These are phyloP conservation scores for Claviceps monticola DNA, from an alignment of 2,329 filamentous ascomycete species.

Conservation along the genomic window DNA sequence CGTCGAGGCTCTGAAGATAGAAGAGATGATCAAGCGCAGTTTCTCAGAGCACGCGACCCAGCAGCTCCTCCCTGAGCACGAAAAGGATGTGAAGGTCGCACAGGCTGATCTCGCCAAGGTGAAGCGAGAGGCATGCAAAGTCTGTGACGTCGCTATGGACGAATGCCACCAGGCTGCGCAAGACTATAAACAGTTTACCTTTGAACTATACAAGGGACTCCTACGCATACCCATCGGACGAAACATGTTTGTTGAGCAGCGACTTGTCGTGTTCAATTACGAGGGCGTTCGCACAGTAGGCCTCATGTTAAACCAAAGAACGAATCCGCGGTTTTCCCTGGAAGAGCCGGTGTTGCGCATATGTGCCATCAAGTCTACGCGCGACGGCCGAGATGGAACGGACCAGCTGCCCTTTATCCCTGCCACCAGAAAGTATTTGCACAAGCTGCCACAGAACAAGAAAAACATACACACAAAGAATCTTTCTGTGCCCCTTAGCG, in stretches of 20 bases:
- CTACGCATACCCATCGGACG: conserved; percentile 71
- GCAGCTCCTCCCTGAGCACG: conserved; percentile 83
- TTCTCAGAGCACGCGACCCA: conserved; percentile 98
- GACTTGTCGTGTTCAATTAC: conserved; percentile 73
- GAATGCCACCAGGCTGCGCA: conserved; percentile 70
- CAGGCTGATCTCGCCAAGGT: conserved; percentile 86
- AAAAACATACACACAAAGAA: conserved; percentile 56
- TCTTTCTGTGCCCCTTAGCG: conserved; percentile 55
- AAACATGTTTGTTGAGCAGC: conserved; percentile 60
- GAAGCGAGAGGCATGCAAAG: conserved; percentile 68
- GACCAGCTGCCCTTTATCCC: conserved; percentile 77
- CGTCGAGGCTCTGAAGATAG: conserved; percentile 93
- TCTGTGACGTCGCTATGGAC: conserved; percentile 71
- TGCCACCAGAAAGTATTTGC: conserved; percentile 52
- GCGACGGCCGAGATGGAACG: conserved; percentile 59
- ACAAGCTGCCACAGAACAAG: conserved; percentile 50
- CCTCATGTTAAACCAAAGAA: conserved; percentile 64
- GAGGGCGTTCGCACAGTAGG: conserved; percentile 74
- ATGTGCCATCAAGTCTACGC: conserved; percentile 58
- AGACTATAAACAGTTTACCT: conserved; percentile 65
- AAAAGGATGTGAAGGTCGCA: conserved; percentile 83
- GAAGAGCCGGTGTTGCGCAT: conserved; percentile 59
- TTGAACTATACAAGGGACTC: conserved; percentile 64
- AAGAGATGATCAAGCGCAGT: conserved; percentile 99
- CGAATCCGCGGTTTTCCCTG: conserved; percentile 41